Evolutionary conservation across 257 asterid species (phyloP).

Genomic region (Ajuga chamaepitys): DNA sequence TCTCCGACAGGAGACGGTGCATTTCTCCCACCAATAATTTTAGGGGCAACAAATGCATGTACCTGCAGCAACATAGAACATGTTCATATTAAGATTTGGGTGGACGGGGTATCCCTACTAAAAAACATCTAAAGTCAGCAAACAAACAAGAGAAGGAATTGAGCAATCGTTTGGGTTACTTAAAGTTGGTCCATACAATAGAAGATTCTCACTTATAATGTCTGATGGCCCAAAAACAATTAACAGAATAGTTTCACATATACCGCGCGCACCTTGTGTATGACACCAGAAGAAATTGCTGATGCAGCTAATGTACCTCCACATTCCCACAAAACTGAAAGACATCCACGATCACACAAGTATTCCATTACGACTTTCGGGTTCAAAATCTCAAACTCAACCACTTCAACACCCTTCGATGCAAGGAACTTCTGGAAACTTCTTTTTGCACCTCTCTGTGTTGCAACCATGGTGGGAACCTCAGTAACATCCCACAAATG

Average conservation of each 20-base stretch:
- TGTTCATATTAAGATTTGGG: background rate
- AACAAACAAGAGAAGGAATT: background rate
- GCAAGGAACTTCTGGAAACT: constrained; percentile 85
- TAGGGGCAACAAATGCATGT: constrained; percentile 94
- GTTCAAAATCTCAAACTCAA: constrained; percentile 83
- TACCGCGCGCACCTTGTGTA: constrained; percentile 64
- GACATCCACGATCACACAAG: constrained; percentile 88
- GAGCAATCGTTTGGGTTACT: background rate
- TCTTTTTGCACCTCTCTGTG: constrained; percentile 93
- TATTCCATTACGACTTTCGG: constrained; percentile 84
- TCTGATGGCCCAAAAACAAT: background rate
- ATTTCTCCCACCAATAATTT: constrained; percentile 85
- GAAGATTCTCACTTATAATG: background rate
- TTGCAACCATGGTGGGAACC: constrained; percentile 78
- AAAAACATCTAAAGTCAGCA: background rate
- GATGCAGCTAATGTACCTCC: constrained; percentile 97
- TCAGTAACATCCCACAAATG: constrained; percentile 84
- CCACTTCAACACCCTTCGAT: constrained; percentile 93
- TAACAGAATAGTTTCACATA: background rate
- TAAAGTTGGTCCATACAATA: background rate
- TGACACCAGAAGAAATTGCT: constrained; percentile 80
- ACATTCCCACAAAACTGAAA: constrained; percentile 93
- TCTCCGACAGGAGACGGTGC: constrained; percentile 98
- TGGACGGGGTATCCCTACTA: background rate
- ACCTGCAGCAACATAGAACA: constrained; percentile 41